Evolutionary conservation across 768 basidiomycete genomes (phyloP), one percentile per base, ranked within the genome.

Genomic region (Lepiota brunneoincarnata): DNA sequence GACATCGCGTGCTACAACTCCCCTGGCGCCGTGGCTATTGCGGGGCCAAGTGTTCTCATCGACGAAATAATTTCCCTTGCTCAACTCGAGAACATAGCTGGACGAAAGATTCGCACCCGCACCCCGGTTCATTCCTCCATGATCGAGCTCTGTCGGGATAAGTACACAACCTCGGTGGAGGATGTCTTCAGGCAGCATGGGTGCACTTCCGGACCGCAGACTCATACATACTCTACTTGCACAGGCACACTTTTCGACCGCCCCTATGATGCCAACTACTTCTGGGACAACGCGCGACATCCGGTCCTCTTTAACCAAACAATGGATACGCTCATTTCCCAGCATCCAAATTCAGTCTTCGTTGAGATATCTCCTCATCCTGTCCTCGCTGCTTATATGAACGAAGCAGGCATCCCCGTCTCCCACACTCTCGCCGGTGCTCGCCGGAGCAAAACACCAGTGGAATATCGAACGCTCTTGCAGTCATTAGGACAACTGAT

Each of bases 1-100:
- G 72, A 75, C n/a, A 60, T 79, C 23, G 75, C 67, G 0, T 76
- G 75, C 56, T 73, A 67, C 64, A 79, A 79, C 51, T 54, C 70
- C 6, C 65, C 66, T 1, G 56, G 64, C 7, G 71, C 75, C 6
- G 62, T 78, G 18, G 65, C 72, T 1, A 49, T 79, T 23, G 63
- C 77, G 4, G 77, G 77, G 1, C 54, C 58, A 6, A 57, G 59
- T 24, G 34, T 31, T 1, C 43, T 60, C n/a, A 50, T 72, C 20
- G 70, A 75, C 15, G 53, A 54, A 6, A 65, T 68, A 0, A 65
- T 77, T 0, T 57, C 54, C 15, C 40, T 64, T 9, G 72, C 72
- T 2, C 46, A 60, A 21, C 45, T 52, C 7, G 55, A 51, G 15
- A 69, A 69, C 0, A 56, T 73, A 17, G 67, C 72, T 49, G 75